A percentile compares a stretch with the other conserved stretches of the same genome.
Evolutionary conservation across 2,329 filamentous ascomycete species (phyloP).

Genomic region (Aureobasidium sp.): DNA sequence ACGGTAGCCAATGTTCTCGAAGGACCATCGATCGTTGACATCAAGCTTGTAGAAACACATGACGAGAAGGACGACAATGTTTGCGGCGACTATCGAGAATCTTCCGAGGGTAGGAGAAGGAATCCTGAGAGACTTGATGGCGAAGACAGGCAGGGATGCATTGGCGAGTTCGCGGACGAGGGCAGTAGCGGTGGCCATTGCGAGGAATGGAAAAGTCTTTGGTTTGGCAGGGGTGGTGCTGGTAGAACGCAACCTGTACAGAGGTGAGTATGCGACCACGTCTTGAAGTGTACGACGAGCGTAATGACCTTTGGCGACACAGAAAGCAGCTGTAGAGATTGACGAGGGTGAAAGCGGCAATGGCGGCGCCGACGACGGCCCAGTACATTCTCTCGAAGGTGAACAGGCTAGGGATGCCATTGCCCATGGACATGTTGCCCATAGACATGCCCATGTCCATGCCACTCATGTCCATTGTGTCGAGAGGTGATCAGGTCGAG

Average conservation of each 20-base stretch:
- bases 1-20: constrained; percentile 52
- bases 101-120: constrained; percentile 36
- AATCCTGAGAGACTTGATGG: constrained; percentile 30
- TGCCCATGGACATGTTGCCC: constrained; percentile 38
- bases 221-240: constrained; percentile 47
- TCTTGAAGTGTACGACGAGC: constrained; percentile 6
- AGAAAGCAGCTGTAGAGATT: constrained; percentile 44
- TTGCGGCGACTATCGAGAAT: constrained; percentile 36
- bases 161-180: constrained; percentile 48
- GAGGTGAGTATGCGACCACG: background rate
- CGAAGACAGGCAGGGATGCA: constrained; percentile 35
- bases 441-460: constrained; percentile 32
- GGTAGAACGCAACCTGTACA: constrained; percentile 39
- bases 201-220: constrained; percentile 40
- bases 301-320: constrained; percentile 42
- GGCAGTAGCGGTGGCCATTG: constrained; percentile 48
- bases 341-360: constrained; percentile 38
- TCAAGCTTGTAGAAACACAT: constrained; percentile 52
- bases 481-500: background rate
- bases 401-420: constrained; percentile 39
- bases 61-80: constrained; percentile 46
- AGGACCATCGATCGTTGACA: constrained; percentile 42
- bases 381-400: constrained; percentile 49
- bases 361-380: constrained; percentile 41
- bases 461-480: constrained; percentile 22